Conservation (phyloP, 1,284 basidiomycete species). For the Apiotrichum mycotoxinovorans region DNA sequence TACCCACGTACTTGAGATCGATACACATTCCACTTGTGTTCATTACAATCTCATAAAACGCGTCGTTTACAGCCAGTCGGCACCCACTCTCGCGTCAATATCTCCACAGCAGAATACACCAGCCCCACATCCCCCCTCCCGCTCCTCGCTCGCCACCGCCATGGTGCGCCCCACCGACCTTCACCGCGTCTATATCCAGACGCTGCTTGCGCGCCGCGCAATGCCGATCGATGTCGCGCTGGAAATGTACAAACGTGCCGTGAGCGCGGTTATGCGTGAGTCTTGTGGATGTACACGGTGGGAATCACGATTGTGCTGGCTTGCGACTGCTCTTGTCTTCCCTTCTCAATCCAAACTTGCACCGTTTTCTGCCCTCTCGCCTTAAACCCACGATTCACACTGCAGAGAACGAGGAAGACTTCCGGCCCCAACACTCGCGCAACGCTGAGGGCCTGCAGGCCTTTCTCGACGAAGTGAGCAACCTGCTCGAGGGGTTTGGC, state of each 20-base stretch:
- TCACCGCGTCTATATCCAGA: slow-evolving; percentile 43
- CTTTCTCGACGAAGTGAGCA: slow-evolving; percentile 35
- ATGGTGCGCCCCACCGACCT: slow-evolving; percentile 34
- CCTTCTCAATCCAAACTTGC: neutral
- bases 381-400: neutral
- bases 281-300: neutral
- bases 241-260: slow-evolving; percentile 43
- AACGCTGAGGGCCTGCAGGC: slow-evolving; percentile 23
- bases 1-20: too few relatives aligned
- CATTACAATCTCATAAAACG: too few relatives aligned
- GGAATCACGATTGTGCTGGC: neutral
- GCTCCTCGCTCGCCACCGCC: too few relatives aligned
- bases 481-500: slow-evolving; percentile 33
- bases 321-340: neutral
- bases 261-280: slow-evolving; percentile 28
- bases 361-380: neutral
- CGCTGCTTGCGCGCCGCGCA: slow-evolving; percentile 37
- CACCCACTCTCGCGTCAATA: neutral
- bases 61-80: too few relatives aligned
- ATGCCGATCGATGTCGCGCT: slow-evolving; percentile 35
- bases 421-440: slow-evolving; percentile 23
- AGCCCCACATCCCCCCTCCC: too few relatives aligned
- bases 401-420: slow-evolving; percentile 27
- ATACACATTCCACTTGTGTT: too few relatives aligned
- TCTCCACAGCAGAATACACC: too few relatives aligned